Percentiles rank a stretch among this genome's conserved stretches.
Conservation (phyloP, 202 grass and related monocot genomes). For the Cymbopogon flexuosus region DNA sequence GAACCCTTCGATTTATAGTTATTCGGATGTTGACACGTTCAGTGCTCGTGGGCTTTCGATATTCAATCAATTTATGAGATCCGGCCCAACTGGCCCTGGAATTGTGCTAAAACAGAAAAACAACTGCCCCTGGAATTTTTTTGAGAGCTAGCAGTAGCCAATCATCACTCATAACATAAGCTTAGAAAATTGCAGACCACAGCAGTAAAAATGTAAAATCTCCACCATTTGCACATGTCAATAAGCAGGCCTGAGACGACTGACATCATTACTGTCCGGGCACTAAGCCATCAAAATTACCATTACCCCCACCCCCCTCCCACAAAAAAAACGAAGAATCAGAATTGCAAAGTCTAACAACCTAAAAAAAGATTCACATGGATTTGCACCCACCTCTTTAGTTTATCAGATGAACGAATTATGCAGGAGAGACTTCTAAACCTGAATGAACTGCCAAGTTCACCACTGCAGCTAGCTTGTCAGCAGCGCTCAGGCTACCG, state of each 20-base stretch:
- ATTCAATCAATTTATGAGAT: not conserved
- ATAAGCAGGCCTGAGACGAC: not conserved
- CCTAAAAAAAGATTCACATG: not conserved
- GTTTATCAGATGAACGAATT: not conserved
- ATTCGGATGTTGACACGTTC: not conserved
- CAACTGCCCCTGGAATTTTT: not conserved
- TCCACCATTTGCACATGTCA: not conserved
- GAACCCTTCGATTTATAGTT: not conserved
- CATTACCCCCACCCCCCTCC: not conserved
- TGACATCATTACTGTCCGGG: not conserved
- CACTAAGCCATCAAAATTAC: not conserved
- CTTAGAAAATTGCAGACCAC: not conserved
- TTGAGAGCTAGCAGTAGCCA: not conserved
- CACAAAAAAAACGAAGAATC: not conserved
- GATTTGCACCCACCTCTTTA: not conserved
- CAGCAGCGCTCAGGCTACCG: slow-evolving; percentile 18
- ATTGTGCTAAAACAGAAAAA: too few relatives aligned
- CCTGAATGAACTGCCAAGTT: not conserved
- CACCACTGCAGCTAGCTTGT: too few relatives aligned
- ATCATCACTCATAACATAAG: not conserved
- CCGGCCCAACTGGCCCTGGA: not conserved
- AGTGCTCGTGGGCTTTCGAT: not conserved
- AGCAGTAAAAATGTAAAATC: not conserved
- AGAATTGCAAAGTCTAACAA: not conserved
- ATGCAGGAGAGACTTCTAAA: not conserved